Base-by-base conservation (phyloP, 768 basidiomycete species). In the Serendipita sp. region DNA sequence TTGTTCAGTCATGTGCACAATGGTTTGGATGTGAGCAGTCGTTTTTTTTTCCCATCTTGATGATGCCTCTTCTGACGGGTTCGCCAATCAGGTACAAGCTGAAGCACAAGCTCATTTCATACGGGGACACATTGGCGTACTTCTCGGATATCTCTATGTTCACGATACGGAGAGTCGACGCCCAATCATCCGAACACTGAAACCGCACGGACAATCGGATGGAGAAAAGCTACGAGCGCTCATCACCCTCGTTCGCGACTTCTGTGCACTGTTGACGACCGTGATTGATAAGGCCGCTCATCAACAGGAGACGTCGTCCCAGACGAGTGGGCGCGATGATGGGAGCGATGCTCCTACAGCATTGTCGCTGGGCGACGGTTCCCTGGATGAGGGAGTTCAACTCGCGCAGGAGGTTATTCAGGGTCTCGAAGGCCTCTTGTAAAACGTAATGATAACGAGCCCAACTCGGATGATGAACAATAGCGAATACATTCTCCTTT, bases 81-180 rank as follows among this genome's bases (percentile, higher is more conserved):
- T 48, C 14, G 34, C 14, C 7, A 28, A 48, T n/a, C 45, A 48
- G 45, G 45, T 28, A 20, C 45, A 20, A 5, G 45, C 45, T 7
- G 45, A 48, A 48, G 60, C 66, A 3, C 65, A 70, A 63, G 62
- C 66, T 0, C 50, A 63, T 17, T 69, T 70, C 58, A 76, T 91
- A 4, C 79, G 80, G 16, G 85, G 86, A 0, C 88, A 90, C 68
- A 78, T 88, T 3, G 82, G 89, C 0, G 81, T 91, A 4, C 78
- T 92, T 3, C 79, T 92, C 53, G 88, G 79, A 7, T 69, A 82
- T 3, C 72, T 81, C 41, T 73, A 76, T 60, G 71, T 71, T 42
- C 68, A 72, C 42, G 26, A 44, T 69, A 5, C 53, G 22, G 34
- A 56, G 41, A 31, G 74, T 61, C 73, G 72, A 64, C 20, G 62